phyloP scores from a whole-genome alignment of 305 asterid genomes.

The Nicotiana rustica region DNA sequence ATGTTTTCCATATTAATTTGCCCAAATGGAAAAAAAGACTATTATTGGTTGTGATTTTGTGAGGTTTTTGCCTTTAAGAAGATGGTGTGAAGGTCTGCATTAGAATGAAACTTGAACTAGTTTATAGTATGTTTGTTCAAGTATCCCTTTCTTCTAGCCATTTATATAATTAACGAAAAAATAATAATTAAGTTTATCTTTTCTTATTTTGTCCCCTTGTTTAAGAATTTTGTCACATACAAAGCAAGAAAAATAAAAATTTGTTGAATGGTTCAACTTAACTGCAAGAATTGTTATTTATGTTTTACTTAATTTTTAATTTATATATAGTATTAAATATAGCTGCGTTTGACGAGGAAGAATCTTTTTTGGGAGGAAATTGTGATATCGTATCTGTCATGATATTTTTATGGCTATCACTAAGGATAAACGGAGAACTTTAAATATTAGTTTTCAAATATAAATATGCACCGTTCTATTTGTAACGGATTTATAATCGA shows the following conservation, averaged over 20 bases:
- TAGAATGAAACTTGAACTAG: conserved; percentile 21
- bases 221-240: background rate
- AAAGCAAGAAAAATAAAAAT: background rate
- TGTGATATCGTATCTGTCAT: too few relatives aligned
- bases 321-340: too few relatives aligned
- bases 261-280: conserved; percentile 16
- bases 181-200: background rate
- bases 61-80: background rate
- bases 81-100: background rate
- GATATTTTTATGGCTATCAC: too few relatives aligned
- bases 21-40: background rate
- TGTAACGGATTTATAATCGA: background rate
- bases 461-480: too few relatives aligned
- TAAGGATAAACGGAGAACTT: too few relatives aligned
- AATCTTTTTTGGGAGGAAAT: too few relatives aligned
- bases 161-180: background rate
- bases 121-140: conserved; percentile 26
- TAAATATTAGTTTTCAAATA: too few relatives aligned
- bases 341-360: too few relatives aligned
- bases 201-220: background rate
- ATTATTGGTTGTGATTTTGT: too few relatives aligned
- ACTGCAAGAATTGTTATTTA: background rate
- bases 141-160: background rate
- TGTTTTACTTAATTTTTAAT: too few relatives aligned
- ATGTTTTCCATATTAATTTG: too few relatives aligned